Conservation (phyloP, 192 early-diverging fungal genomes). For the Diversispora eburnea region DNA sequence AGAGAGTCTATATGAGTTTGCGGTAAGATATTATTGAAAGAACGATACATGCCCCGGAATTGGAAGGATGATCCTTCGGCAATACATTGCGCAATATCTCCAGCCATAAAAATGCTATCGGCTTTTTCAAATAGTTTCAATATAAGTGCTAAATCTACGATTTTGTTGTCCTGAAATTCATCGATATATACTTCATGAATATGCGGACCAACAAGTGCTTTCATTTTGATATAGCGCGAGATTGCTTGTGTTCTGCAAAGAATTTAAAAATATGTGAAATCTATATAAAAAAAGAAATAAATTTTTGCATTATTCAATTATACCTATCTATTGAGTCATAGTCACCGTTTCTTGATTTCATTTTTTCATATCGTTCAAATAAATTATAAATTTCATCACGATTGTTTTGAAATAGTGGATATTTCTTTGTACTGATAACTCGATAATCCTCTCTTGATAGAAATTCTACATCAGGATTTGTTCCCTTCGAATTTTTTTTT, state of each 20-base stretch:
- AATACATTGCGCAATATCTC: constrained; percentile 27
- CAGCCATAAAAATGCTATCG: constrained; percentile 18
- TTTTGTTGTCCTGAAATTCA: constrained; percentile 21
- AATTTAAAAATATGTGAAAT: not conserved
- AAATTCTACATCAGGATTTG: not conserved
- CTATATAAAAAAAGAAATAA: not conserved
- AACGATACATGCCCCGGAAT: not conserved
- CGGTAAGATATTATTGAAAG: not conserved
- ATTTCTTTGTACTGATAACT: constrained; percentile 14
- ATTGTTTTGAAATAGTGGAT: constrained; percentile 2
- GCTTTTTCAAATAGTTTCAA: constrained; percentile 13
- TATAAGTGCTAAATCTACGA: constrained; percentile 21
- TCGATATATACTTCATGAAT: constrained; percentile 29
- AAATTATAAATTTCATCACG: constrained; percentile 22
- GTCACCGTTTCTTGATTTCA: not conserved
- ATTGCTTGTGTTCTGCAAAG: constrained; percentile 8
- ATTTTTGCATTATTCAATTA: not conserved
- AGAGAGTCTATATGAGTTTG: not conserved
- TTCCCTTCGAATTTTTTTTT: not conserved
- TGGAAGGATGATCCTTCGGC: constrained; percentile 13
- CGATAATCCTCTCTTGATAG: constrained; percentile 20
- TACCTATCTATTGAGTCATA: constrained; percentile 13
- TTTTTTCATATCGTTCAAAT: constrained; percentile 18
- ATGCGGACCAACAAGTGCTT: constrained; percentile 13
- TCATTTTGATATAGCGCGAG: constrained; percentile 11